A percentile compares a stretch with the other conserved stretches of the same genome.
phyloP scores from a whole-genome alignment of 129 eudicot genomes.

The Pseudognaphalium luteoalbum region DNA sequence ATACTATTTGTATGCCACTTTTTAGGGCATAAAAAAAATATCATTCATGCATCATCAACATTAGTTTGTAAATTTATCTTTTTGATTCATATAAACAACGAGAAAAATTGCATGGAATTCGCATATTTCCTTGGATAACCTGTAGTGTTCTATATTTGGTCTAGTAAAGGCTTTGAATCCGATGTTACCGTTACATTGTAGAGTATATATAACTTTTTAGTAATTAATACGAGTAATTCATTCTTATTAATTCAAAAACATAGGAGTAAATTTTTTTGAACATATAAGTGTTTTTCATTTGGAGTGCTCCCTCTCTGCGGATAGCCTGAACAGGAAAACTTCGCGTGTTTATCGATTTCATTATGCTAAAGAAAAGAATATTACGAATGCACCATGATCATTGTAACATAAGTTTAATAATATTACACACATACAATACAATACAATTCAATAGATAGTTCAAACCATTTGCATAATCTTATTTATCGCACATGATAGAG shows the following conservation, averaged over 20 bases:
- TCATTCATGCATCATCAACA: slow-evolving; percentile 15
- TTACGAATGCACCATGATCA: neutral
- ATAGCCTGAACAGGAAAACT: no score
- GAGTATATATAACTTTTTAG: no score
- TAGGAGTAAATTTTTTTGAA: no score
- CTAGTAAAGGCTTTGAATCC: neutral
- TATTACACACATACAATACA: slow-evolving; percentile 5
- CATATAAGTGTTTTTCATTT: no score
- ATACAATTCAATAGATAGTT: slow-evolving; percentile 10
- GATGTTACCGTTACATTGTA: neutral
- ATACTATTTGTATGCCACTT: slow-evolving; percentile 27
- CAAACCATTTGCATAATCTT: slow-evolving; percentile 21
- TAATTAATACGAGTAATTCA: no score
- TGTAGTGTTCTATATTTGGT: slow-evolving; percentile 1
- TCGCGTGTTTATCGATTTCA: no score
- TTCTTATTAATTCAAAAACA: no score
- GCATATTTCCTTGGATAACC: neutral
- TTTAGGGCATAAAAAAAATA: slow-evolving; percentile 6
- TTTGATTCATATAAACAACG: neutral
- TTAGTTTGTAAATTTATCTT: neutral
- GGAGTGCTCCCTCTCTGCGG: no score
- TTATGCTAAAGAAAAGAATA: no score
- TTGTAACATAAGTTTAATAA: neutral
- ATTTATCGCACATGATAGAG: slow-evolving; percentile 18
- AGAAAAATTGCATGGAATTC: neutral